Base-by-base conservation (phyloP, 1,284 basidiomycete species). In the Sanghuangporus weigelae region DNA sequence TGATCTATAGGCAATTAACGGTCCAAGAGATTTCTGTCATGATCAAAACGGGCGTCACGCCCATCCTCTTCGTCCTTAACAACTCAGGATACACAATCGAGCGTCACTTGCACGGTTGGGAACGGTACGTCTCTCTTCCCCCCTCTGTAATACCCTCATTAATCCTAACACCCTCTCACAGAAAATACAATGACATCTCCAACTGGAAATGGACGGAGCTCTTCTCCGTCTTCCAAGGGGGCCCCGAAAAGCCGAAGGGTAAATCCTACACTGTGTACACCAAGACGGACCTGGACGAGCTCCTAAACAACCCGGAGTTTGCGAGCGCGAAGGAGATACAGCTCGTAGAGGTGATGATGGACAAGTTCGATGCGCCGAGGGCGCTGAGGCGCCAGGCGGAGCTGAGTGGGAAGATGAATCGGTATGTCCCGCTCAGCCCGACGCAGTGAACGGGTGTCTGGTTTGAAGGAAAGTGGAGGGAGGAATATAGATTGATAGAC, bases 11-110 rank as follows among this genome's bases (percentile, higher is more conserved):
- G 60, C 89, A 92, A 77, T 74, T 92, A 44, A 84, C 85, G 0
- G 88, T 87, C 1, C 90, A 92, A 72, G 89, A 92, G 68, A 73
- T 95, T 16, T 89, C 91, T 5, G 87, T 88, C 2, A 93, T 94
- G 87, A 81, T 93, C 61, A 82, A 80, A 36, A 73, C 82, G 61
- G 81, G 79, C 7, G 72, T 94, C 39, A 88, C 81, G 62, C 92
- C 93, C 2, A 92, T 92, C 71, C 78, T 95, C 59, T 93, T 95
- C 73, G 80, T 98, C 14, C 78, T 97, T 63, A 95, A 95, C 79
- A 96, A 97, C 76, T 85, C 86, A 60, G 95, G 95, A 0, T 95
- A 95, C 74, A 88, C 89, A 50, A 95, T 96, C 66, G 95, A 97
- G 78, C 82, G 91, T 21, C 85, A 84, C 71, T 83, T 94, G 67